Evolutionary conservation across 1,284 basidiomycete genomes (phyloP), one percentile per base, ranked within the genome.

Genomic region (Apiotrichum domesticum): DNA sequence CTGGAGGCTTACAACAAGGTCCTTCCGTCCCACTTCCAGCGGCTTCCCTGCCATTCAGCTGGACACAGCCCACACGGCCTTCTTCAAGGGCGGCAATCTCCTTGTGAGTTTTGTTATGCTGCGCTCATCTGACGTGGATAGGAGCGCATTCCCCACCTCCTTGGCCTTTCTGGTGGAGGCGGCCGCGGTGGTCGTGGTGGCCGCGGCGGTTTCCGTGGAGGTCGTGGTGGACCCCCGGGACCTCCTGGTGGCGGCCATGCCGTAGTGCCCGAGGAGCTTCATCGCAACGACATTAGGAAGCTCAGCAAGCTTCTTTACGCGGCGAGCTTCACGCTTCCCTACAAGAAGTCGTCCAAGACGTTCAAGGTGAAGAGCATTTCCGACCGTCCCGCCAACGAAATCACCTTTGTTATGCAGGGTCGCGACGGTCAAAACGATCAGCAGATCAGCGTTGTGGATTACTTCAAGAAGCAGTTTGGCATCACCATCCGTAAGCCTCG

Each of bases 41-140:
- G 65, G 63, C 9, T 35, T 62, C 34, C 68, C 68, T 1, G 67
- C 67, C 6, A 57, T 70, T 34, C 72, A 74, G 70, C 61, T 77
- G 45, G 74, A 77, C 63, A 73, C 69, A 21, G 75, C 75, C 1
- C 75, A 73, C 62, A 73, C 73, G 2, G 74, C 75, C 3, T 74
- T 78, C 55, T 62, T 75, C 54, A 59, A 68, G 44, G 60, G 70
- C 5, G 76, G 76, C 4, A 63, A 59, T 40, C 62, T 77, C 11
- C 46, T 66, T 40, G 72, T 74, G 40, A 63, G 70, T 66, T 14
- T 10, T 3, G 11, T 5, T 34, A 9, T 35, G 7, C 44, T 13
- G 44, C 6, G 41, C 13, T 7, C n/a, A 62, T 46, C 62, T 57
- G 21, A 45, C 43, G 10, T 43, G 4, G 6, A 29, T 52, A 65